Evolutionary conservation across 805 yeast species (phyloP).

Genomic region (Nakazawaea holstii): DNA sequence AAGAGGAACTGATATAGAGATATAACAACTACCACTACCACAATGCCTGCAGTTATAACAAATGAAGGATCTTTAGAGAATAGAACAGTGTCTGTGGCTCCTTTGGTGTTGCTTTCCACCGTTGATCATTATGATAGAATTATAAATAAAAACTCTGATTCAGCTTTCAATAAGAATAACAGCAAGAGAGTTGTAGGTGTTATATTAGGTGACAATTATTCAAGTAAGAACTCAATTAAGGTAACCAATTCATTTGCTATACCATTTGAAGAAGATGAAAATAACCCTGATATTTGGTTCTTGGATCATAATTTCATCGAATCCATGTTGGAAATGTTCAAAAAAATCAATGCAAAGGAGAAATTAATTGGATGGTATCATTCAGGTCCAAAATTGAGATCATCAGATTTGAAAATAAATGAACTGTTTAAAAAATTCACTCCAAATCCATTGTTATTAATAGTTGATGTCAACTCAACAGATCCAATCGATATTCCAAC

Average conservation of each 20-base stretch:
- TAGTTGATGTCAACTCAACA: constrained; percentile 86
- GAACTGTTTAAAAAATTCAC: constrained; percentile 84
- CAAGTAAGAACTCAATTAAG: constrained; percentile 43
- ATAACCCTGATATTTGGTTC: constrained; percentile 91
- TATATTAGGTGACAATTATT: constrained; percentile 73
- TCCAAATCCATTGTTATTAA: constrained; percentile 72
- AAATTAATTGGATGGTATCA: constrained; percentile 99
- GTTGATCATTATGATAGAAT: constrained; percentile 94
- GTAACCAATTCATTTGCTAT: constrained; percentile 94
- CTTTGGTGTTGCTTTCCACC: constrained; percentile 86
- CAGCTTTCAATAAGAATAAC: constrained; percentile 28
- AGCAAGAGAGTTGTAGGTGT: constrained; percentile 92
- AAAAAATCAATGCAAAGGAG: constrained; percentile 95
- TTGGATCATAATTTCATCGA: constrained; percentile 95
- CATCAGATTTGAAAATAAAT: constrained; percentile 87
- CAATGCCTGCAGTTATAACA: constrained; percentile 22
- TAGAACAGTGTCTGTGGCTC: constrained; percentile 85
- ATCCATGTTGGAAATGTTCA: constrained; percentile 96
- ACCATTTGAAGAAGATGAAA: constrained; percentile 96
- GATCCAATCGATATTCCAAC: constrained; percentile 86
- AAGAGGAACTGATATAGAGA: no score
- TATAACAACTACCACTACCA: neutral
- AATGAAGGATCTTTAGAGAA: constrained; percentile 33
- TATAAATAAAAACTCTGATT: constrained; percentile 37
- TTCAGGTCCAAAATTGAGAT: constrained; percentile 87